Evolutionary conservation across 1,284 basidiomycete species (phyloP).

Genomic region (Apiotrichum gamsii): DNA sequence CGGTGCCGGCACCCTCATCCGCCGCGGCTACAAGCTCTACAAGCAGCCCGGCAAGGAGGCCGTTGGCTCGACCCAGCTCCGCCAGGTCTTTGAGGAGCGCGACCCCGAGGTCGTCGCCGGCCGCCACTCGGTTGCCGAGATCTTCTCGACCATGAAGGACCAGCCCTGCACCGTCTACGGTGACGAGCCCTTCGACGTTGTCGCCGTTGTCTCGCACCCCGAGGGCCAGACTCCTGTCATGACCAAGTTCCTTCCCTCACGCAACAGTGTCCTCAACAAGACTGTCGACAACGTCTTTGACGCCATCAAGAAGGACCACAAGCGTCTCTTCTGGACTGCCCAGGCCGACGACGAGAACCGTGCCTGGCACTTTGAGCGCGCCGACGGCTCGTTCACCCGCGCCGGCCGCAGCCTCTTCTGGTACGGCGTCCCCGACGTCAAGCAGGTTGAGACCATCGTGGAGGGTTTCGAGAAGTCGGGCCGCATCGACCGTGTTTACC

Average conservation of each 20-base stretch:
- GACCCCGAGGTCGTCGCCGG: slow-evolving; percentile 86
- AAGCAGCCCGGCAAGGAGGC: slow-evolving; percentile 74
- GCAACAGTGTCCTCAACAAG: slow-evolving; percentile 84
- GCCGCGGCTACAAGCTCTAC: slow-evolving; percentile 96
- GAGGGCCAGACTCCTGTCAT: slow-evolving; percentile 83
- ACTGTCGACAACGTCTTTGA: slow-evolving; percentile 97
- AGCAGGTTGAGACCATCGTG: slow-evolving; percentile 83
- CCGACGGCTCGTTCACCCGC: slow-evolving; percentile 94
- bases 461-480: slow-evolving; percentile 76
- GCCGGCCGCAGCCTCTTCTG: slow-evolving; percentile 90
- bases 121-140: slow-evolving; percentile 78
- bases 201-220: slow-evolving; percentile 91
- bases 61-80: slow-evolving; percentile 86
- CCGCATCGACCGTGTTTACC: slow-evolving; percentile 77
- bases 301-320: slow-evolving; percentile 90
- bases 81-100: slow-evolving; percentile 86
- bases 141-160: slow-evolving; percentile 72
- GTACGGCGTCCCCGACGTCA: slow-evolving; percentile 90
- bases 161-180: slow-evolving; percentile 92
- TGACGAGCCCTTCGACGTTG: slow-evolving; percentile 91
- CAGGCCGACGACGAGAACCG: slow-evolving; percentile 92
- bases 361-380: slow-evolving; percentile 97
- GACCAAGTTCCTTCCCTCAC: slow-evolving; percentile 83
- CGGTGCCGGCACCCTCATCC: slow-evolving; percentile 94
- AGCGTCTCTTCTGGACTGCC: slow-evolving; percentile 92